Percentiles rank a stretch among this genome's conserved stretches.
These are phyloP conservation scores for Botrytis galanthina DNA, from an alignment of 2,329 filamentous ascomycete species.

Conservation along the genomic window DNA sequence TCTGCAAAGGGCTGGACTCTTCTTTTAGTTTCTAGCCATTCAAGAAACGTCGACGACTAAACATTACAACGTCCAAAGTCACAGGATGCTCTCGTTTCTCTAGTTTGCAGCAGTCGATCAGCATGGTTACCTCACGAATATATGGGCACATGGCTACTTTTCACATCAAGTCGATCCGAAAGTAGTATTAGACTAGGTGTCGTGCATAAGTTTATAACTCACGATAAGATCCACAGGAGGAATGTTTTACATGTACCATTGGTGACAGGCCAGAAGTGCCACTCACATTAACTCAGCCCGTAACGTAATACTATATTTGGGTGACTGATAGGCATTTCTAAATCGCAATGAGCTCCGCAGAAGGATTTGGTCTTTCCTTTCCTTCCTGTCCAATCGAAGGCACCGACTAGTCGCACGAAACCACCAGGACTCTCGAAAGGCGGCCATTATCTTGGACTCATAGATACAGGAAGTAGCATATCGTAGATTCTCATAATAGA, in stretches of 20 bases:
- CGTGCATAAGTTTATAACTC: background rate
- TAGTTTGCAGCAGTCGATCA: background rate
- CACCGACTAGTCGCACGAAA: background rate
- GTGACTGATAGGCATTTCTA: background rate
- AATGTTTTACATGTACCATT: background rate
- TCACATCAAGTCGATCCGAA: background rate
- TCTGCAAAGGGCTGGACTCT: accelerated
- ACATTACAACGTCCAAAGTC: background rate
- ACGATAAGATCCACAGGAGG: background rate
- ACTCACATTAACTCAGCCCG: background rate
- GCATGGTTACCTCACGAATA: background rate
- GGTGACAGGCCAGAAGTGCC: background rate
- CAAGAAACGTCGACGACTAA: background rate
- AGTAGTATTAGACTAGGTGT: background rate
- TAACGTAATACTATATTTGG: background rate
- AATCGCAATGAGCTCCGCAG: accelerated
- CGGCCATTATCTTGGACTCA: background rate
- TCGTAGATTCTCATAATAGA: no score
- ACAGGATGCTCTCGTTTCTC: background rate
- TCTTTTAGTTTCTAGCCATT: accelerated
- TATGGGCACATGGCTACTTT: background rate
- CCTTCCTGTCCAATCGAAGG: background rate
- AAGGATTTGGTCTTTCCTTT: accelerated
- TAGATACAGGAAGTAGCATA: background rate
- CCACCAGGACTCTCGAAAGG: background rate